These are phyloP conservation scores for Syzygium aqueum DNA, from an alignment of 345 rosid species.

Conservation along the genomic window DNA sequence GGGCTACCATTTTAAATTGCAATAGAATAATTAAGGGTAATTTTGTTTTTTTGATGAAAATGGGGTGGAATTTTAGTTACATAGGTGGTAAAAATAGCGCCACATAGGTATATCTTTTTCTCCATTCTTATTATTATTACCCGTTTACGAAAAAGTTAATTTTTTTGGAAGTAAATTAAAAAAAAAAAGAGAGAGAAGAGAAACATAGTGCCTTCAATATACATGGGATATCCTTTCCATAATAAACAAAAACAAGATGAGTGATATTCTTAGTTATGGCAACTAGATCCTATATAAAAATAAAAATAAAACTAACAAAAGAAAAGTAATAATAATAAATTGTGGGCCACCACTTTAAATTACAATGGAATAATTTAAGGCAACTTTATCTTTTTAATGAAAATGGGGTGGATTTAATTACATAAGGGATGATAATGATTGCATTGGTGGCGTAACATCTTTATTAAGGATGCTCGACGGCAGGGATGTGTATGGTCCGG, in stretches of 20 bases:
- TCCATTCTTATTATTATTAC: too few relatives aligned
- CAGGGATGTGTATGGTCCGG: too few relatives aligned
- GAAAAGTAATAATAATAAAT: too few relatives aligned
- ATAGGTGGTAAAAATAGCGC: too few relatives aligned
- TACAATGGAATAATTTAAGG: background rate
- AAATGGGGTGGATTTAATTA: background rate
- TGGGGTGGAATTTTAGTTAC: background rate
- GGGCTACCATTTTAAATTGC: background rate
- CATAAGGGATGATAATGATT: background rate
- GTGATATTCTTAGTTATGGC: too few relatives aligned
- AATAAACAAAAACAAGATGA: too few relatives aligned
- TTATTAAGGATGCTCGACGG: background rate
- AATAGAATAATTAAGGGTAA: background rate
- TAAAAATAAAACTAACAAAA: too few relatives aligned
- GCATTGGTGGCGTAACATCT: background rate
- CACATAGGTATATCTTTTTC: background rate
- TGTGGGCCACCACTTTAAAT: background rate
- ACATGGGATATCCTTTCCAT: too few relatives aligned
- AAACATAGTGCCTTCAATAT: too few relatives aligned
- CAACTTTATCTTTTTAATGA: background rate
- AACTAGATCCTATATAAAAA: too few relatives aligned
- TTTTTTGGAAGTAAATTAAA: background rate
- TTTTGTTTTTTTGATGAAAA: background rate
- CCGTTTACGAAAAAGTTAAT: too few relatives aligned
- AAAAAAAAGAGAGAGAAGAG: too few relatives aligned